Percentiles rank a stretch among this genome's conserved stretches.
phyloP scores from a whole-genome alignment of 1,284 basidiomycete species.

The Dichomitus squalens region DNA sequence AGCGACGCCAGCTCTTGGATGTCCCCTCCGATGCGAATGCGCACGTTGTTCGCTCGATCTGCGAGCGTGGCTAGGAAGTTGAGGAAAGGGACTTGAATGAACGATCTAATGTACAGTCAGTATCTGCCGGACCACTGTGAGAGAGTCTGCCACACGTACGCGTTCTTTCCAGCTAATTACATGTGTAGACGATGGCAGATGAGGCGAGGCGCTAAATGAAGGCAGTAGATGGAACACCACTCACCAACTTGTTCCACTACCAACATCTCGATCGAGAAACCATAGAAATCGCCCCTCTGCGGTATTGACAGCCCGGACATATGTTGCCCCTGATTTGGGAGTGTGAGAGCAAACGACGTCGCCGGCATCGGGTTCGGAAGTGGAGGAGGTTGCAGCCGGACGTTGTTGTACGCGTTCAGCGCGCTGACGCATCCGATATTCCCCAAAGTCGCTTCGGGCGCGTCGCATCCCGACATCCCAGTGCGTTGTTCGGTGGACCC shows the following conservation, averaged over 20 bases:
- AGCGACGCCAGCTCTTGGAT: constrained; percentile 68
- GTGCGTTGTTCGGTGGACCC: no score
- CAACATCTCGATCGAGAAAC: constrained; percentile 76
- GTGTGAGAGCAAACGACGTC: constrained; percentile 28
- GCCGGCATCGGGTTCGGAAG: constrained; percentile 18
- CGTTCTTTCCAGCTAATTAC: constrained; percentile 56
- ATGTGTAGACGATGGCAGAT: neutral
- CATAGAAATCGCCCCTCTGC: constrained; percentile 63
- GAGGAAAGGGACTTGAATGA: constrained; percentile 64
- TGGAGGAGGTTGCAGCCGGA: constrained; percentile 23
- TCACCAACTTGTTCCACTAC: constrained; percentile 64
- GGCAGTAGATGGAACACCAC: constrained; percentile 31
- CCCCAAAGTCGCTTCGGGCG: no score
- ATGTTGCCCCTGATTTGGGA: constrained; percentile 25
- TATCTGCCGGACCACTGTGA: neutral
- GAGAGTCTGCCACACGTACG: constrained; percentile 36
- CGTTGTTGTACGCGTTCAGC: constrained; percentile 11
- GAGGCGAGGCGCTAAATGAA: neutral
- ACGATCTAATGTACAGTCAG: constrained; percentile 31
- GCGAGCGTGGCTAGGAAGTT: constrained; percentile 70
- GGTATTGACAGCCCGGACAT: constrained; percentile 49
- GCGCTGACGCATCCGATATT: no score
- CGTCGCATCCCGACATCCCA: no score
- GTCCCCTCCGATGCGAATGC: constrained; percentile 73
- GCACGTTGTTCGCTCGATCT: constrained; percentile 55